A percentile compares a stretch with the other conserved stretches of the same genome.
phyloP scores from a whole-genome alignment of 345 rosid species.

The Boechera retrofracta region DNA sequence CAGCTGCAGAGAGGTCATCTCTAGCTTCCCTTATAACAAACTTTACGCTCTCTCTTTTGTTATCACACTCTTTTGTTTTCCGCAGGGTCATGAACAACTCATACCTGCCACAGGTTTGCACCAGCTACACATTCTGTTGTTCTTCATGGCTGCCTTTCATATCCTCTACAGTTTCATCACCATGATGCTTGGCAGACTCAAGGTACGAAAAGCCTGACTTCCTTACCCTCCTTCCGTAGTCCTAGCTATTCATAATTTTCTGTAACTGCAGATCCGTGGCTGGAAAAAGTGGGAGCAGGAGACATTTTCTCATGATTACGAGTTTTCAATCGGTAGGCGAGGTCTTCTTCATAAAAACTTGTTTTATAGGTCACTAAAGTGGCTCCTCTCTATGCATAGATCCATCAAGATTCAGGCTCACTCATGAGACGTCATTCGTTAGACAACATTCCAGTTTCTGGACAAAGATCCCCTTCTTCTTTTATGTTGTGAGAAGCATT shows the following conservation, averaged over 20 bases:
- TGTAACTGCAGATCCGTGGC: constrained; percentile 66
- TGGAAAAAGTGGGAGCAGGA: constrained; percentile 94
- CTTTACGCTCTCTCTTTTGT: constrained; percentile 1
- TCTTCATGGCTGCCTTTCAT: constrained; percentile 84
- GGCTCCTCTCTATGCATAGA: constrained; percentile 49
- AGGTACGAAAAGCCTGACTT: constrained; percentile 52
- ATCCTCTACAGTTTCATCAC: constrained; percentile 69
- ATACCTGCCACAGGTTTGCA: constrained; percentile 75
- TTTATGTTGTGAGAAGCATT: constrained; percentile 58
- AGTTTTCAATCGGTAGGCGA: constrained; percentile 70
- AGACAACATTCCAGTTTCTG: constrained; percentile 79
- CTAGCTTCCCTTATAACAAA: background rate
- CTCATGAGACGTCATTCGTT: constrained; percentile 85
- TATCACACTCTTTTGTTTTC: background rate
- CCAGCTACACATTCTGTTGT: constrained; percentile 79
- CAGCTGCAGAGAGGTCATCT: constrained; percentile 22
- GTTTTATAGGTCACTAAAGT: constrained; percentile 7
- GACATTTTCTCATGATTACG: constrained; percentile 70
- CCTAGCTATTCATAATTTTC: constrained; percentile 6
- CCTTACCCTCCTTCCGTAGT: background rate
- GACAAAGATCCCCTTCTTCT: constrained; percentile 75
- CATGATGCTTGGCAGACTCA: constrained; percentile 83
- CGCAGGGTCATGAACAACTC: constrained; percentile 55
- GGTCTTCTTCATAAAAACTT: background rate
- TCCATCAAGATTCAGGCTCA: constrained; percentile 83